Evolutionary conservation across 2,329 filamentous ascomycete genomes (phyloP).

Genomic region (Cytospora mali): DNA sequence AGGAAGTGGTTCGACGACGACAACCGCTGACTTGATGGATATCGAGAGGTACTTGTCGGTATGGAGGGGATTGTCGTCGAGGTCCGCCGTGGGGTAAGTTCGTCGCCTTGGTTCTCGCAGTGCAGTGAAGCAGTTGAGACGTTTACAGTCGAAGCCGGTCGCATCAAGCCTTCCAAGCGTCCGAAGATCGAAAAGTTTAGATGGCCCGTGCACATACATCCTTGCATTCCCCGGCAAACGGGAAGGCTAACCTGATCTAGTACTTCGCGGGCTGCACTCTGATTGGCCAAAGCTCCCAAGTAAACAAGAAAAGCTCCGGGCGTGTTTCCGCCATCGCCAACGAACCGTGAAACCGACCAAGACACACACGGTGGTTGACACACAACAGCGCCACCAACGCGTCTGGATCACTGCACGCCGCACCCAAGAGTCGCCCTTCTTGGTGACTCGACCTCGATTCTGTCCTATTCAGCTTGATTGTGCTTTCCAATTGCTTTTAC

Average conservation of each 20-base stretch:
- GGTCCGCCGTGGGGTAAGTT: not conserved
- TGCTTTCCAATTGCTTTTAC: not conserved
- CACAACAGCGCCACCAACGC: not conserved
- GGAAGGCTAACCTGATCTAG: not conserved
- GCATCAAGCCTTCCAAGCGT: not conserved
- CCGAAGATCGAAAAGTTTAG: constrained; percentile 20
- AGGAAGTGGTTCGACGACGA: not conserved
- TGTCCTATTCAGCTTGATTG: not conserved
- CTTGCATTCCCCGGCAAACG: not conserved
- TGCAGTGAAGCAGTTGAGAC: too few relatives aligned
- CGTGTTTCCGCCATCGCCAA: constrained; percentile 19
- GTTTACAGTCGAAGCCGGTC: not conserved
- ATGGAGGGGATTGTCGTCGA: not conserved
- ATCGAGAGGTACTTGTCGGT: not conserved
- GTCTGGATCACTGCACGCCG: not conserved
- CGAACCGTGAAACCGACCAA: not conserved
- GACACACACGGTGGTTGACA: not conserved
- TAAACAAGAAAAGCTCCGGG: constrained; percentile 25
- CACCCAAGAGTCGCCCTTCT: constrained; percentile 6
- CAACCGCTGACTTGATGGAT: not conserved
- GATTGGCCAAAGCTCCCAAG: constrained; percentile 27
- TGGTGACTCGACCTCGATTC: not conserved
- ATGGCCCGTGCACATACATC: constrained; percentile 22
- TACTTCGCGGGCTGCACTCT: not conserved
- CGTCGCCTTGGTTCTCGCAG: not conserved